Percentiles rank a stretch among this genome's conserved stretches.
These are phyloP conservation scores for Escallonia herrerae DNA, from an alignment of 129 eudicot species.

Conservation along the genomic window DNA sequence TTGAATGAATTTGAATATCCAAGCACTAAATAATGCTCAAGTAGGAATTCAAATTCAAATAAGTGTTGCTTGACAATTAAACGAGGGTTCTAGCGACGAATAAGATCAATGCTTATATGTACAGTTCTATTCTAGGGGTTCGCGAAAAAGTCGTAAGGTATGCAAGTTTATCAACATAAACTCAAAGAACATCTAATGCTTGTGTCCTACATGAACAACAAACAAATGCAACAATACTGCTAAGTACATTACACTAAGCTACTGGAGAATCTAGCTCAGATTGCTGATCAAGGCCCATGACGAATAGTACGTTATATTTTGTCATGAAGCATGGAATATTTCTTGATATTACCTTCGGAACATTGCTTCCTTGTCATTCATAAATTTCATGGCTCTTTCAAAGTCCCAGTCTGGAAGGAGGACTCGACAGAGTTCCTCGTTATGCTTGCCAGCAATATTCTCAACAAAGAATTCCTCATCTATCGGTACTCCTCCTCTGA, in stretches of 20 bases:
- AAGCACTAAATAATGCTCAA: too few relatives aligned
- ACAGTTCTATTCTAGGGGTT: too few relatives aligned
- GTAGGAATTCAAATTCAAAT: too few relatives aligned
- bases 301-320: neutral
- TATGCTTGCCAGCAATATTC: conserved; percentile 75
- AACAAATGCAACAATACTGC: neutral
- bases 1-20: too few relatives aligned
- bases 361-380: conserved; percentile 78
- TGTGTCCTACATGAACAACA: too few relatives aligned
- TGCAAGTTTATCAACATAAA: too few relatives aligned
- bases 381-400: conserved; percentile 57
- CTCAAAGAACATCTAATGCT: too few relatives aligned
- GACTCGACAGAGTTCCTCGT: conserved; percentile 65
- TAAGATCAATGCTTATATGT: too few relatives aligned
- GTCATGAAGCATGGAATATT: neutral
- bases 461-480: conserved; percentile 71
- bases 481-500: conserved; percentile 76
- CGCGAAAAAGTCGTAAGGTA: too few relatives aligned
- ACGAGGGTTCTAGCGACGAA: too few relatives aligned
- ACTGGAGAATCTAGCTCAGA: neutral
- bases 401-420: conserved; percentile 88
- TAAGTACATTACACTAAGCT: neutral
- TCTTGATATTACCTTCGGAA: conserved; percentile 57
- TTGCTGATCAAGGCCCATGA: conserved; percentile 5
- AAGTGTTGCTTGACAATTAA: too few relatives aligned